Conservation (phyloP, 495 filamentous ascomycete species). For the Neurospora terricola region DNA sequence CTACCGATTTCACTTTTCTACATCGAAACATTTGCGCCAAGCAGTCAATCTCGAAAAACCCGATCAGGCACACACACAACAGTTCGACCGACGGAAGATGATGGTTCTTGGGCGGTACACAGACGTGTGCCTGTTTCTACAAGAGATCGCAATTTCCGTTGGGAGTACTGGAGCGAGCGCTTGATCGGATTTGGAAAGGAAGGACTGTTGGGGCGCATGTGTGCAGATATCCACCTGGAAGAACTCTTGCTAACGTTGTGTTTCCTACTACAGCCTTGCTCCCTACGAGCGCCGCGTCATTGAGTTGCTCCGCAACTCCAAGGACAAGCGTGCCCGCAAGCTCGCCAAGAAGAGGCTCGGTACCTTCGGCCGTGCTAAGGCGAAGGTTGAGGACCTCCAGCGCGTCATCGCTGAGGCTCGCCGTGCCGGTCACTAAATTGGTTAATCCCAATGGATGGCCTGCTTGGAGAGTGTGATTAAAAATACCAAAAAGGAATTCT, state of each 20-base stretch:
- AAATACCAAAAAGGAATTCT: constrained; percentile 7
- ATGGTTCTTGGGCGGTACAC: not conserved
- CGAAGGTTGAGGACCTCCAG: constrained; percentile 97
- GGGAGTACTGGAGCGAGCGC: not conserved
- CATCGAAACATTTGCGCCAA: not conserved
- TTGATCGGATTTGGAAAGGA: not conserved
- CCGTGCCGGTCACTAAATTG: constrained; percentile 63
- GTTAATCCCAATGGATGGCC: not conserved
- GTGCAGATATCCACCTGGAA: not conserved
- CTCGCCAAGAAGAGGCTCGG: constrained; percentile 99
- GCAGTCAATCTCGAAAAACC: not conserved
- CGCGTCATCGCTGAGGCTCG: constrained; percentile 94
- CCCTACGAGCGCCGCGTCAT: constrained; percentile 98
- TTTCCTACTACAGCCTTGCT: constrained; percentile 46
- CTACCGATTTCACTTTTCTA: not conserved
- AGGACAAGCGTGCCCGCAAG: constrained; percentile 98
- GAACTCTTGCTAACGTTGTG: constrained; percentile 7
- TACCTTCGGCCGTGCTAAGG: constrained; percentile 94
- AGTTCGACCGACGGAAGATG: not conserved
- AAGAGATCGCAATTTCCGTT: not conserved
- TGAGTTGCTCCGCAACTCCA: constrained; percentile 95
- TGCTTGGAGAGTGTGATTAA: constrained; percentile 3
- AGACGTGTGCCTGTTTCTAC: not conserved
- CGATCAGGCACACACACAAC: not conserved
- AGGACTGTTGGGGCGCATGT: not conserved